phyloP scores from a whole-genome alignment of 768 basidiomycete species.

The Porphyrellus cyaneotinctus region DNA sequence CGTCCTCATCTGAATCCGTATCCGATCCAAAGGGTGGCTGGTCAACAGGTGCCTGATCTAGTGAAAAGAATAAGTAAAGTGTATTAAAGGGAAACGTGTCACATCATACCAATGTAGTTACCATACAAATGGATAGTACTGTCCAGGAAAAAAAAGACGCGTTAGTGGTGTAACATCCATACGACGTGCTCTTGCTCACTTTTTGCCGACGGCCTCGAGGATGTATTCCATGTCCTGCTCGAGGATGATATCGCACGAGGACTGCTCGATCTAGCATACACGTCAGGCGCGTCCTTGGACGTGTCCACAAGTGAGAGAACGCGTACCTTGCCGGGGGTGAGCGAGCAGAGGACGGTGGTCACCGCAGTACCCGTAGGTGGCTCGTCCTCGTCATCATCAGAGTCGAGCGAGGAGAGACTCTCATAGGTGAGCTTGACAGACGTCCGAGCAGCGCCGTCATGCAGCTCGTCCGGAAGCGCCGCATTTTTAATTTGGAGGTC shows the following conservation, averaged over 20 bases:
- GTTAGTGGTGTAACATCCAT: conserved; percentile 6
- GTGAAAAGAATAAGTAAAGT: conserved; percentile 1
- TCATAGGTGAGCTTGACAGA: conserved; percentile 64
- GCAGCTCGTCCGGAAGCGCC: conserved; percentile 70
- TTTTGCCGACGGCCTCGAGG: conserved; percentile 76
- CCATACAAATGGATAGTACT: conserved; percentile 78
- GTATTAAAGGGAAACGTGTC: neutral
- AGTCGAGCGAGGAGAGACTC: conserved; percentile 33
- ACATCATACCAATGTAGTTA: conserved; percentile 68
- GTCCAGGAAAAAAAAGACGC: neutral
- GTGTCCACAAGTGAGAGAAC: neutral
- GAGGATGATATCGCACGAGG: conserved; percentile 64
- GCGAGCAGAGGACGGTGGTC: conserved; percentile 67
- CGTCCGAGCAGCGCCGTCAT: conserved; percentile 55
- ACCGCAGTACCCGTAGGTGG: conserved; percentile 33
- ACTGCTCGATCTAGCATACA: conserved; percentile 66
- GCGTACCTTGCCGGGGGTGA: conserved; percentile 77
- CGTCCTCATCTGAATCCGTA: conserved; percentile 46
- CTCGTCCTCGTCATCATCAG: conserved; percentile 41
- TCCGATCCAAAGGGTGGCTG: conserved; percentile 49
- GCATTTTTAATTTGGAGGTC: conserved; percentile 82
- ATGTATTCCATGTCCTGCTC: conserved; percentile 60
- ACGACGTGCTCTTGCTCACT: conserved; percentile 43
- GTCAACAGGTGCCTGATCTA: conserved; percentile 53
- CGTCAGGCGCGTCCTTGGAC: conserved; percentile 8